Base-by-base conservation (phyloP, 2,329 filamentous ascomycete species). In the Xylariomycetidae sp. region DNA sequence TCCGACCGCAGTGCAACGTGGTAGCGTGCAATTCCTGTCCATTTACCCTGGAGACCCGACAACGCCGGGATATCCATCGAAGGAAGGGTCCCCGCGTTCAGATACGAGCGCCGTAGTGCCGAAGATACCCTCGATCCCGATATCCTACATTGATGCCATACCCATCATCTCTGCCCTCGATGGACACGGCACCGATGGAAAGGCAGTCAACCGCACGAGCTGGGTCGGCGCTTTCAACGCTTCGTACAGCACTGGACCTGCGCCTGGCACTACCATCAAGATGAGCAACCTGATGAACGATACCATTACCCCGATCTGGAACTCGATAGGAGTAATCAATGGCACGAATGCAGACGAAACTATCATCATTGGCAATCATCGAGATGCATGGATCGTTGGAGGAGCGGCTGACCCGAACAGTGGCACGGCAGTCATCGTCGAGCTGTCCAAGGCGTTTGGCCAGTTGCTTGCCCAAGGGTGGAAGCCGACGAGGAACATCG, bases 331-430 rank as follows among this genome's bases (percentile, higher is more conserved):
- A 15, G 66, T 83, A 18, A 84, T 93, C 53, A 89, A 89, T 43
- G 86, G 86, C 6, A 80, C 79, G 1, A 73, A 86, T 29, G 59
- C 73, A 0, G 82, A 89, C 38, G 85, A 90, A 48, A 85, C 87
- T 0, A 67, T 92, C 20, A 67, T 93, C 8, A 64, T 89, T 33
- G 85, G 86, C 4, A 92, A 90, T 47, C 86, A 92, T 50, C 74
- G 85, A 17, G 86, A 92, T 56, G 82, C 85, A 0, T 90, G 85
- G 85, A 80, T 88, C 54, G 75, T 82, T 28, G 85, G 86, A n/a
- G 85, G 86, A 16, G 84, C 85, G n/a, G 83, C 74, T 4, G 85
- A 92, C 45, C 86, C 86, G 0, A 89, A 89, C 59, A 85, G 81
- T 39, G 86, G 86, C 31, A 85, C 81, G 7, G 82, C 86, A 1